Percentiles rank a stretch among this genome's conserved stretches.
Evolutionary conservation across 768 basidiomycete genomes (phyloP).

Genomic region (Zangia roseola): DNA sequence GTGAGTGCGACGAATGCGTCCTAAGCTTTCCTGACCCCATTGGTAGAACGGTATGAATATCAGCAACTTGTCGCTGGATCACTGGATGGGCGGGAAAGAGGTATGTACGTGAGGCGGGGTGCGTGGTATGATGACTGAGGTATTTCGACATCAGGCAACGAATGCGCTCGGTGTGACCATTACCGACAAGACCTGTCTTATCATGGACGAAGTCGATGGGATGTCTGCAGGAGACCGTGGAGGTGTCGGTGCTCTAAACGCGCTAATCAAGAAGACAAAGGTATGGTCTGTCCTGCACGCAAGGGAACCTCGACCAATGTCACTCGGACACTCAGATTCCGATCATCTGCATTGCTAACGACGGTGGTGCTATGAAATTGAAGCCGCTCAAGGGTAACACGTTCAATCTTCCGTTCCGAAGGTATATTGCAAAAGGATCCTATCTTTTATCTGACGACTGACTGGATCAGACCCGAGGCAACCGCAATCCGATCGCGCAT

Average conservation of each 20-base stretch:
- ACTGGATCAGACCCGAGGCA: slow-evolving; percentile 64
- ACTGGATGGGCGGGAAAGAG: slow-evolving; percentile 65
- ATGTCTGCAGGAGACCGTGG: slow-evolving; percentile 99
- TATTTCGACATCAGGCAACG: slow-evolving; percentile 39
- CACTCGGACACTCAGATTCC: slow-evolving; percentile 61
- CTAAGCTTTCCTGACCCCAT: neutral
- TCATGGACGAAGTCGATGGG: slow-evolving; percentile 99
- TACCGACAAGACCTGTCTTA: slow-evolving; percentile 80
- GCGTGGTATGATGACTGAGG: neutral
- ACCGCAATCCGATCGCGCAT: slow-evolving; percentile 80
- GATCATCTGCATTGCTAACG: slow-evolving; percentile 97
- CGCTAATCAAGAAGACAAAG: slow-evolving; percentile 90
- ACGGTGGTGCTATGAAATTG: slow-evolving; percentile 81
- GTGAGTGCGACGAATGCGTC: slow-evolving; percentile 34
- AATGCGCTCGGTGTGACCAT: slow-evolving; percentile 73
- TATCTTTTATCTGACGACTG: neutral
- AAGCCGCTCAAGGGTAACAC: slow-evolving; percentile 78
- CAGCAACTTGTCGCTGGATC: slow-evolving; percentile 84
- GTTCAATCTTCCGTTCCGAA: slow-evolving; percentile 72
- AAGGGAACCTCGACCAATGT: neutral
- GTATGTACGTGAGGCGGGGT: slow-evolving; percentile 40
- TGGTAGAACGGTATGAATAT: slow-evolving; percentile 83
- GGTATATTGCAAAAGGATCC: slow-evolving; percentile 43
- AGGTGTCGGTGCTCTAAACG: slow-evolving; percentile 91
- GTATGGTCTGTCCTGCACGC: slow-evolving; percentile 35